These are phyloP conservation scores for Sporormia fimetaria DNA, from an alignment of 495 filamentous ascomycete genomes.

Conservation along the genomic window DNA sequence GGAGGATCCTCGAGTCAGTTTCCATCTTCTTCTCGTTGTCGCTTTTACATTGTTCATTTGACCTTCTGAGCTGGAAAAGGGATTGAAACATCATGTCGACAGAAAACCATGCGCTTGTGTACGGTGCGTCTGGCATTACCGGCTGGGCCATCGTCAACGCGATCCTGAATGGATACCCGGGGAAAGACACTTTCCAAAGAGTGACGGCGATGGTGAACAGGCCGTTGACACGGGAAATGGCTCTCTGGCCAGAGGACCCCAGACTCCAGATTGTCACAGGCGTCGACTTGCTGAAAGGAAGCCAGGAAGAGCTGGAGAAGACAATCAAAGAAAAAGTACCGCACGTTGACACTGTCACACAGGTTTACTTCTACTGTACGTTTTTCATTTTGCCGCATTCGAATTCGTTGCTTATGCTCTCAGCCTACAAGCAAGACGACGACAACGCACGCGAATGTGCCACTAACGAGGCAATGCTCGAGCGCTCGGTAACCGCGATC, in stretches of 20 bases:
- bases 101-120: slow-evolving; percentile 29
- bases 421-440: slow-evolving; percentile 19
- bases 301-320: slow-evolving; percentile 30
- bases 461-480: slow-evolving; percentile 32
- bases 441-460: slow-evolving; percentile 26
- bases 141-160: slow-evolving; percentile 41
- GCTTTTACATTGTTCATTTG: not conserved
- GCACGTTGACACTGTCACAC: slow-evolving; percentile 34
- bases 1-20: not conserved
- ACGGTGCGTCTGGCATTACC: slow-evolving; percentile 35
- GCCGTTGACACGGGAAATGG: slow-evolving; percentile 31
- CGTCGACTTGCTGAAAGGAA: slow-evolving; percentile 35
- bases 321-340: slow-evolving; percentile 33
- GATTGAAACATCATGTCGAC: slow-evolving; percentile 12
- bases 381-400: not conserved
- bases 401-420: not conserved
- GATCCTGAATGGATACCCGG: slow-evolving; percentile 36
- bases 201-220: slow-evolving; percentile 40
- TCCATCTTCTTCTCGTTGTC: not conserved
- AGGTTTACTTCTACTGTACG: slow-evolving; percentile 38
- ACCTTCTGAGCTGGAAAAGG: too few relatives aligned
- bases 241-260: slow-evolving; percentile 35
- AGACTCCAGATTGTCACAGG: slow-evolving; percentile 37
- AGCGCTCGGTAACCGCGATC: slow-evolving; percentile 36
- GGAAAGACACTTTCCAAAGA: slow-evolving; percentile 31